Evolutionary conservation across 2,329 filamentous ascomycete species (phyloP), one percentile per base, ranked within the genome.

Genomic region (Colletotrichum sansevieriae): DNA sequence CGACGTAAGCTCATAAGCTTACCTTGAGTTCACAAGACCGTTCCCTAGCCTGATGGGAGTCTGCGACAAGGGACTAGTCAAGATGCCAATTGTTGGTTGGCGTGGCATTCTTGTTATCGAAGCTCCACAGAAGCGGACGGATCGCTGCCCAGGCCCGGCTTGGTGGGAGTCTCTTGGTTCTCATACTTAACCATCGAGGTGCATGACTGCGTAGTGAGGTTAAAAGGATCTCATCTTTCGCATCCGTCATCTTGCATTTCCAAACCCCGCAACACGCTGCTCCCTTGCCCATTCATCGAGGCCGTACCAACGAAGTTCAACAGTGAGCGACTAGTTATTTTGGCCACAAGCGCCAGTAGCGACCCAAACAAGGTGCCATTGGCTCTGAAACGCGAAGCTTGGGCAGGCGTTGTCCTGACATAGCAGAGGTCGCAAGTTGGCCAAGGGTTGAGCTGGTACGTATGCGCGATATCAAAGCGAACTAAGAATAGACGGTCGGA

Each of bases 1-100:
- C 56, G 66, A 69, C 62, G 66, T 61, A 66, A 61, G 62, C 66
- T 69, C 56, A 66, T 66, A 66, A 66, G 66, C 66, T 69, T 66
- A 69, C 63, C 46, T 51, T 41, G 35, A 58, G 54, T 44, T 51
- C n/a, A 37, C 49, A 56, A 57, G 51, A 20, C 59, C 39, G 18
- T 68, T 12, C 20, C 8, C 46, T 54, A 52, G 20, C 47, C 15
- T 35, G 25, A 47, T 59, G 44, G 46, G 33, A 18, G 35, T 43
- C 13, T 33, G 47, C 46, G 47, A 52, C 11, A n/a, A 37, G 22
- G 35, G 59, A 51, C 46, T 20, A 63, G 41, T 37, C 41, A 25
- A 35, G 25, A 22, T 43, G 15, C 43, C 44, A 46, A 57, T 33
- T 37, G 12, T 46, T 46, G 44, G 41, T 59, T 44, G 52, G 65